These are phyloP conservation scores for Colletotrichum endophyticum DNA, from an alignment of 2,329 filamentous ascomycete species.

Conservation along the genomic window DNA sequence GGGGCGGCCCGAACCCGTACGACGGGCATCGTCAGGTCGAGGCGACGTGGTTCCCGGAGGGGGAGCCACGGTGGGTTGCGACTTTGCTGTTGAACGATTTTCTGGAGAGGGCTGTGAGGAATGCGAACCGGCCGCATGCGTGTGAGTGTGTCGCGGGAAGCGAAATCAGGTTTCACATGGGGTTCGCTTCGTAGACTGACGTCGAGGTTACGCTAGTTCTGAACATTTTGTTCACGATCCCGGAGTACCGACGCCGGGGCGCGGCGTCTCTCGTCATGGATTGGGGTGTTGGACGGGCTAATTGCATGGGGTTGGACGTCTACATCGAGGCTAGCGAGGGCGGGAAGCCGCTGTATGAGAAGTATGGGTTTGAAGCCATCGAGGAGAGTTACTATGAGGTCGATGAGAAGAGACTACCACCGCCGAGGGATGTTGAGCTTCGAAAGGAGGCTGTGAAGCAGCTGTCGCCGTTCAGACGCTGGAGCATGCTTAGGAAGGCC, in stretches of 20 bases:
- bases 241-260: conserved; percentile 37
- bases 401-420: background rate
- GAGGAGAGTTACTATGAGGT: conserved; percentile 3
- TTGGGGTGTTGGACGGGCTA: conserved; percentile 38
- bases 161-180: background rate
- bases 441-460: background rate
- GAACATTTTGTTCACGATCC: conserved; percentile 40
- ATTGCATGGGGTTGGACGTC: conserved; percentile 33
- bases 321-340: conserved; percentile 39
- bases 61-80: background rate
- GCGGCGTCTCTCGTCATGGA: conserved; percentile 37
- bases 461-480: background rate
- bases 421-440: background rate
- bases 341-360: conserved; percentile 36
- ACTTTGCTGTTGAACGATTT: background rate
- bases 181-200: background rate
- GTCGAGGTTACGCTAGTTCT: conserved; percentile 28
- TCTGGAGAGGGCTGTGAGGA: background rate
- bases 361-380: conserved; percentile 34
- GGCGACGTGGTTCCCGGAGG: background rate
- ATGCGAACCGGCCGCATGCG: background rate
- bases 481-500: background rate
- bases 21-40: background rate
- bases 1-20: background rate
- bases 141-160: background rate